Evolutionary conservation across 116 monocot genomes (phyloP).

Genomic region (Thalassia testudinum): DNA sequence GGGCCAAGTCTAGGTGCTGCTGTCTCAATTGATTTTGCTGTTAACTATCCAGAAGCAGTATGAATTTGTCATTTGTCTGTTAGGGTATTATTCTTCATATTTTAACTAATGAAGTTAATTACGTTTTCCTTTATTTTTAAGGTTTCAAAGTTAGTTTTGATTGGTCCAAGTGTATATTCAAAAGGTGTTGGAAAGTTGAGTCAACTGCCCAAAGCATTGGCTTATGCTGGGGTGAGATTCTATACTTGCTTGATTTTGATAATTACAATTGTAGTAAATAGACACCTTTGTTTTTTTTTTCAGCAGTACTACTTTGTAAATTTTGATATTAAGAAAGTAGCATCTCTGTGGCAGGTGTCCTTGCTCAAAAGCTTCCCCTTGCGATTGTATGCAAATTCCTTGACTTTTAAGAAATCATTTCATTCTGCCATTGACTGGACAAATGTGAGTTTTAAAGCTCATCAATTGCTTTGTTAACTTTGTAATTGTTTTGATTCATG

Average conservation of each 20-base stretch:
- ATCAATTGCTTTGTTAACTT: no score
- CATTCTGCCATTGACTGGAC: conserved; percentile 33
- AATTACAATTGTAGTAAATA: not conserved
- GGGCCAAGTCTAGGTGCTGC: conserved; percentile 95
- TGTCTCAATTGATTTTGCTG: conserved; percentile 80
- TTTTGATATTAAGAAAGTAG: not conserved
- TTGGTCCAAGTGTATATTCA: conserved; percentile 67
- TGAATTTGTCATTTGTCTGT: not conserved
- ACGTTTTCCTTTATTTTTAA: conserved; percentile 5
- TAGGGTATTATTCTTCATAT: conserved; percentile 20
- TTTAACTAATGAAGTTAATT: not conserved
- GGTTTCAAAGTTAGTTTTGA: conserved; percentile 64
- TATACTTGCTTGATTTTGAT: not conserved
- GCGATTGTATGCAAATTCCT: conserved; percentile 43
- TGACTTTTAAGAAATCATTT: conserved; percentile 43
- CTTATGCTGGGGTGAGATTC: conserved; percentile 86
- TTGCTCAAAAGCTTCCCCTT: conserved; percentile 69
- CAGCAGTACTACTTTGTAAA: not conserved
- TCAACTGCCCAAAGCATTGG: conserved; percentile 44
- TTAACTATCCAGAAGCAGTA: conserved; percentile 82
- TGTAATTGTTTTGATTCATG: no score
- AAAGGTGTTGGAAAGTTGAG: conserved; percentile 58
- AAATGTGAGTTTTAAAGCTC: conserved; percentile 37
- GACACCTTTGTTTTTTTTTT: not conserved
- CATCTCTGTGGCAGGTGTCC: conserved; percentile 27